phyloP scores from a whole-genome alignment of 169 alveolate genomes.

The Babesia sp. region DNA sequence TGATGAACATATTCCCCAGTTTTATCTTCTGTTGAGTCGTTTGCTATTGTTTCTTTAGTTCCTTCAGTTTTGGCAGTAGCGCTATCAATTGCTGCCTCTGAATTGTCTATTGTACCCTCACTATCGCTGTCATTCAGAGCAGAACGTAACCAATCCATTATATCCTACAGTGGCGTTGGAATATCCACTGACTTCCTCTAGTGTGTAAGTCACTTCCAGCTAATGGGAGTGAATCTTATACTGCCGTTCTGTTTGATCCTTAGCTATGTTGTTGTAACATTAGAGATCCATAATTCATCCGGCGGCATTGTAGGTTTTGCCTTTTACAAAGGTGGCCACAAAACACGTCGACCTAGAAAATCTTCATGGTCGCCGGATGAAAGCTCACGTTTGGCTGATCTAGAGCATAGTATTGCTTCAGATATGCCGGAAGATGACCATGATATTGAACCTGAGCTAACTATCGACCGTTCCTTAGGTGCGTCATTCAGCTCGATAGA shows the following conservation, averaged over 20 bases:
- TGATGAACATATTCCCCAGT: background rate
- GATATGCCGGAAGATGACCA: background rate
- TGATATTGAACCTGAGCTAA: background rate
- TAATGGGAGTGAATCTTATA: conserved; percentile 17
- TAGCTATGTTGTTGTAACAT: background rate
- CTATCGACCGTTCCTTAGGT: background rate
- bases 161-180: background rate
- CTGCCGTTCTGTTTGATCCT: background rate
- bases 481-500: background rate
- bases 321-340: conserved; percentile 10
- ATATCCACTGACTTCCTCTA: background rate
- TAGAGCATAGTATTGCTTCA: conserved; percentile 1
- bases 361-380: conserved; percentile 15
- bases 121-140: conserved; percentile 17
- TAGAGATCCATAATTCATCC: background rate
- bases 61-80: background rate
- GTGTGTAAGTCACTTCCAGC: conserved; percentile 37
- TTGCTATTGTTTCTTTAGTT: background rate
- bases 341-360: background rate
- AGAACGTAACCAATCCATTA: conserved; percentile 46
- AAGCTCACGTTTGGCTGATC: conserved; percentile 6
- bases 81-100: background rate
- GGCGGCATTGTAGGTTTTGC: conserved; percentile 18
- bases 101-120: background rate
- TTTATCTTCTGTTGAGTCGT: background rate